Evolutionary conservation across 164 flowering plant genomes (phyloP), one percentile per base, ranked within the genome.

Genomic region (Vitis labrusca): DNA sequence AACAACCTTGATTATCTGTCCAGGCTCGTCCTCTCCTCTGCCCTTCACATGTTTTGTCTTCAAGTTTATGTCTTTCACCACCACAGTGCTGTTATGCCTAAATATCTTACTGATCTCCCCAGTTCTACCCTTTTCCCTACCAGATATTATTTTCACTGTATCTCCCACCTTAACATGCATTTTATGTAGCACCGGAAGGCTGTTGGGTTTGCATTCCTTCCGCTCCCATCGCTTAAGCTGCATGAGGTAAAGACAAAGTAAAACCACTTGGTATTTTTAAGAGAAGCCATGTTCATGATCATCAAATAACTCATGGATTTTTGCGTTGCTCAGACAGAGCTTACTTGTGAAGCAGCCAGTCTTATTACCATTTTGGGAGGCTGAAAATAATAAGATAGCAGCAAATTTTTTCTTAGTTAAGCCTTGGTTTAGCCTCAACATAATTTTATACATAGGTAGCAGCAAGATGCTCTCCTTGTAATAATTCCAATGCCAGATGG

Each of bases 111-210:
- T 78, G 8, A 92, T 77, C 75, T 92, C 95, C 27, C 98, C 98
- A 72, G 83, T 81, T 78, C 87, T 92, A 61, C 96, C 98, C 79
- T 88, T 95, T 10, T 95, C 96, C 50, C 77, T 82, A 17, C 99
- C 99, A 60, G 98, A 70, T 63, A 95, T 93, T 49, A 95, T 77
- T 80, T 95, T 89, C 70, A 93, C 96, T 0, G 88, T 91, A 69
- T 95, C 99, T 37, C 99, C 98, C 50, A 93, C 51, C 87, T 83
- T 95, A 67, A 95, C 97, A 69, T 95, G 98, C 94, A 95, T 90
- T 77, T 91, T 93, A 13, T 91, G 96, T 50, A 95, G 76, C 63
- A 86, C 76, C 1, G 97, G 99, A 47, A 92, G 96, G 71, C 99
- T 86, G 82, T 94, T 92, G 53, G 95, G 93, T 79, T 92, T 94